Base-by-base conservation (phyloP, 768 basidiomycete genomes). In the Podaxis sp. region DNA sequence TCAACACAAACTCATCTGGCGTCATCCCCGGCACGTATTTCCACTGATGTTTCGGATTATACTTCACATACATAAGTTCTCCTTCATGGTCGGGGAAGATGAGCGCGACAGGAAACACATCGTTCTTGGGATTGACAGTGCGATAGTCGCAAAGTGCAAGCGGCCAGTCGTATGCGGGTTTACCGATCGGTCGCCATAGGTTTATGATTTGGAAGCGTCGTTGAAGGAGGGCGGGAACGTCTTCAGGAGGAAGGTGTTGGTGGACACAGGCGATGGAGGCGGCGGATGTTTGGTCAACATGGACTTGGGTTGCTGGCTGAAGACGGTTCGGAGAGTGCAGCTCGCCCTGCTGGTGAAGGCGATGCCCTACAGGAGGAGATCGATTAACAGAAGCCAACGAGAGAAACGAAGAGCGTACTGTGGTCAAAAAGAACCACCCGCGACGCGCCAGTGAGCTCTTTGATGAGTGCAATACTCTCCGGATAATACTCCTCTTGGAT, bases 341-440 rank as follows among this genome's bases (percentile, higher is more conserved):
- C 11, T 73, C 62, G 4, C 72, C 77, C 1, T 81, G 81, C 8
- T 75, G 71, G 26, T 71, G 76, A 37, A 81, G 80, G 20, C 82
- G 82, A 30, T 82, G 71, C 17, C 82, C 82, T 83, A 37, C 13
- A 56, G 30, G n/a, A 20, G 10, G 24, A 22, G 13, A 11, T 26
- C 12, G 26, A 50, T 13, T 50, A 11, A 33, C 20, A 0, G 49
- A 50, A 50, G 20, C 3, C 12, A 11, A 12, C 51, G 20, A 40
- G n/a, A 4, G 37, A 7, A 40, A 30, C 48, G 40, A 60, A 38
- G 13, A 28, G 65, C 84, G 64, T 56, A 84, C 86, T 87, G 69
- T 87, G 86, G 66, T 87, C 85, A 61, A 87, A 88, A 33, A 86
- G 58, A n/a, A 87, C 82, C 22, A 84, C 82, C 26, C 76, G 76